phyloP scores from a whole-genome alignment of 805 yeast species.

The Ogataea naganishii region DNA sequence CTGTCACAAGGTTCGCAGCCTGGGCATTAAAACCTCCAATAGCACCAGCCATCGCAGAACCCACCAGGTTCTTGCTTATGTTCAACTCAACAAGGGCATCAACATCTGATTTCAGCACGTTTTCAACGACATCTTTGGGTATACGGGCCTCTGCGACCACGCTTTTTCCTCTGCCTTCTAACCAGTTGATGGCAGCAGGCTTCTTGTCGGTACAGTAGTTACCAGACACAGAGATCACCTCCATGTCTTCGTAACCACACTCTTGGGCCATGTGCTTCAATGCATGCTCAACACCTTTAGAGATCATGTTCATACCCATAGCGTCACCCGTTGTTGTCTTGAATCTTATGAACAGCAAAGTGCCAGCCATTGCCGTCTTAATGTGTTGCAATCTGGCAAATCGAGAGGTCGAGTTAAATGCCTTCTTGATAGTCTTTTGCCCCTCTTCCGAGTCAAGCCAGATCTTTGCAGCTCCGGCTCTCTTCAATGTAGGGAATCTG shows the following conservation, averaged over 20 bases:
- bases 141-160: slow-evolving; percentile 93
- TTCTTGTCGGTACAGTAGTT: slow-evolving; percentile 97
- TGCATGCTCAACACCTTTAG: slow-evolving; percentile 92
- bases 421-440: slow-evolving; percentile 68
- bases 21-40: slow-evolving; percentile 98
- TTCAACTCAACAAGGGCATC: slow-evolving; percentile 88
- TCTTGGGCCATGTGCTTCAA: slow-evolving; percentile 78
- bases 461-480: slow-evolving; percentile 91
- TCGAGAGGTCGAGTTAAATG: slow-evolving; percentile 93
- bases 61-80: slow-evolving; percentile 81
- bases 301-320: slow-evolving; percentile 99
- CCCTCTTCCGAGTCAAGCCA: slow-evolving; percentile 98
- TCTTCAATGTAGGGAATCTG: slow-evolving; percentile 65
- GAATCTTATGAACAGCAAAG: slow-evolving; percentile 79
- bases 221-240: slow-evolving; percentile 86
- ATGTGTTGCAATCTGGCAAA: slow-evolving; percentile 90
- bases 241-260: slow-evolving; percentile 93
- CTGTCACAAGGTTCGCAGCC: slow-evolving; percentile 94
- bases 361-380: slow-evolving; percentile 93
- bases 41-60: slow-evolving; percentile 98
- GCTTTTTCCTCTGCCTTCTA: slow-evolving; percentile 97
- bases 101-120: slow-evolving; percentile 86
- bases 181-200: slow-evolving; percentile 98
- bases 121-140: slow-evolving; percentile 71
- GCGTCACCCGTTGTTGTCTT: slow-evolving; percentile 99